A percentile compares a stretch with the other conserved stretches of the same genome.
These are phyloP conservation scores for Sphagnum tenellum DNA, from an alignment of 225 moss, liverwort and hornwort species.

Conservation along the genomic window DNA sequence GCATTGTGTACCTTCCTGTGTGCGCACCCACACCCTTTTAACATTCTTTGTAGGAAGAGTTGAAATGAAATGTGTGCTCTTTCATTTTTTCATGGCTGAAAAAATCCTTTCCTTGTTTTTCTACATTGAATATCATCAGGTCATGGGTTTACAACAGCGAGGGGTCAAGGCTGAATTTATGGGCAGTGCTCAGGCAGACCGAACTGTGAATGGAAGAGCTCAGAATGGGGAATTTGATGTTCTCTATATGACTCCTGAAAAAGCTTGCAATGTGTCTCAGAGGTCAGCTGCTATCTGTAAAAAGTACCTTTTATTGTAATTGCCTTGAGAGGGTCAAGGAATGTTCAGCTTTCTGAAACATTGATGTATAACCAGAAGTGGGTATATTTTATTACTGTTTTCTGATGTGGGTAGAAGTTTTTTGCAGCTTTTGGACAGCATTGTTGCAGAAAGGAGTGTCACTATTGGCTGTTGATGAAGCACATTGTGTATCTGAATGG, in stretches of 20 bases:
- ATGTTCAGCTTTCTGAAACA: too few relatives aligned
- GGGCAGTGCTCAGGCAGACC: constrained; percentile 69
- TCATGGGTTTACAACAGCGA: constrained; percentile 81
- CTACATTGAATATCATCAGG: constrained; percentile 22
- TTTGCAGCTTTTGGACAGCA: constrained; percentile 71
- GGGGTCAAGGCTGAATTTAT: constrained; percentile 81
- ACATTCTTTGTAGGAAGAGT: too few relatives aligned
- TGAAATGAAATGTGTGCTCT: too few relatives aligned
- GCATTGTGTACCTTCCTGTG: too few relatives aligned
- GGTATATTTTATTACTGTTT: too few relatives aligned
- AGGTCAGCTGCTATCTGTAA: constrained; percentile 16
- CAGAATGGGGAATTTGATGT: constrained; percentile 71
- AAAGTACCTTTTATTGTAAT: too few relatives aligned
- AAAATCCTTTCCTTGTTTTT: too few relatives aligned
- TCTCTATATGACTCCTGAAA: constrained; percentile 91
- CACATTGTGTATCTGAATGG: constrained; percentile 98
- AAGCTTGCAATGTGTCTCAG: constrained; percentile 61
- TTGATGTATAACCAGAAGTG: too few relatives aligned
- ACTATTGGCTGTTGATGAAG: constrained; percentile 86
- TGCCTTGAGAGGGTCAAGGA: too few relatives aligned
- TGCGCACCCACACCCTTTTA: too few relatives aligned
- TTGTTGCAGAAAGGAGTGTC: constrained; percentile 74
- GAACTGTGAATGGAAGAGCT: constrained; percentile 47
- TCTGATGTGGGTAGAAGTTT: too few relatives aligned
- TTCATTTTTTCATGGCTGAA: too few relatives aligned